Base-by-base conservation (phyloP, 2,329 filamentous ascomycete genomes). In the Calonectria leucothoes region DNA sequence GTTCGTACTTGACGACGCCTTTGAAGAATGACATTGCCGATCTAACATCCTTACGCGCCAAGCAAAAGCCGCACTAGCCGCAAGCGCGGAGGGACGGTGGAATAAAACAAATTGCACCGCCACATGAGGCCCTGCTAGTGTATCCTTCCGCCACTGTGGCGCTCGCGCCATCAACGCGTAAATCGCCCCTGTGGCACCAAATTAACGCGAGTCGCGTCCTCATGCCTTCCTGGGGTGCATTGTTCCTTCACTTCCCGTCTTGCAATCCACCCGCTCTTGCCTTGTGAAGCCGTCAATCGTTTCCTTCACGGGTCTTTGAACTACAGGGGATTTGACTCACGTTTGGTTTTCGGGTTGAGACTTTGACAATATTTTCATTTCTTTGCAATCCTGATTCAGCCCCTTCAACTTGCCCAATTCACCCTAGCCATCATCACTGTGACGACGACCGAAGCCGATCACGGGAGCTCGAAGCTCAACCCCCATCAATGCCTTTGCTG, bases 401-500 rank as follows among this genome's bases (percentile, higher is more conserved):
- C 31, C 14, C 27, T 35, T 25, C 57, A 31, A 52, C 64, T 33
- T 57, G 5, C 29, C 33, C n/a, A 45, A 6, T 14, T 17, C 37
- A 57, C 48, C 27, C 17, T 20, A 11, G 27, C 35, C 35, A 67
- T 51, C 39, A 37, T 51, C 39, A 37, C 17, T 61, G 12, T 42
- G 20, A 31, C 55, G 31, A 69, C 12, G 55, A 74, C 70, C 65
- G 27, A 45, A 20, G 23, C 20, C 42, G n/a, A 42, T n/a, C 48
- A 59, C 57, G 31, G 65, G 51, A 65, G 66, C 66, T 51, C 20
- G 23, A 14, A 27, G 68, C 65, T 65, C 69, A 55, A 20, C 29
- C 5, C 33, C 23, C 51, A 42, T 33, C 81, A 73, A 90, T 90
- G 88, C 86, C 89, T 79, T 82, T 90, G 31, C 82, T 85, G 55